These are phyloP conservation scores for Gastrodia elata DNA, from an alignment of 106 monocot species.

Conservation along the genomic window DNA sequence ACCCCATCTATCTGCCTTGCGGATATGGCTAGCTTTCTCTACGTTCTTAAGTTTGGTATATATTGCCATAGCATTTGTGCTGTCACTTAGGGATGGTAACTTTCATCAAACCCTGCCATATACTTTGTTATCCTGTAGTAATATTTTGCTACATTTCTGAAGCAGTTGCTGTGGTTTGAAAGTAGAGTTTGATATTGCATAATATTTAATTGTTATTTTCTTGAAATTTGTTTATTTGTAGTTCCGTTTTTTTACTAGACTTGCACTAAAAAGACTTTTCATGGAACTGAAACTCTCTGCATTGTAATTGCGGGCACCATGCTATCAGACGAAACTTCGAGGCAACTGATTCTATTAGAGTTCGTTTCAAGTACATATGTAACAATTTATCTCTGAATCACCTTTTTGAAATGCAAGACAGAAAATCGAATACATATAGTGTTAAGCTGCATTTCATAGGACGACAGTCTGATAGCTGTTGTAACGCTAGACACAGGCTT, in stretches of 20 bases:
- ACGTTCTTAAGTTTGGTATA: slow-evolving; percentile 80
- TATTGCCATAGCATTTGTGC: slow-evolving; percentile 53
- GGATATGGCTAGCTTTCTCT: slow-evolving; percentile 90
- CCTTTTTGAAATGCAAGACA: too few species aligned
- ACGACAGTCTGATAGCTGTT: not conserved
- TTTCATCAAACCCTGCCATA: not conserved
- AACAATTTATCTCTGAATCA: not conserved
- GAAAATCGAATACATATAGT: not conserved
- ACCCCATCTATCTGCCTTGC: slow-evolving; percentile 81
- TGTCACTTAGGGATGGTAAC: slow-evolving; percentile 83
- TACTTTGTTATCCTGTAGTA: not conserved
- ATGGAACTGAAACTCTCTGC: not conserved
- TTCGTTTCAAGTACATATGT: not conserved
- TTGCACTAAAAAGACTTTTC: not conserved
- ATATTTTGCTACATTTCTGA: not conserved
- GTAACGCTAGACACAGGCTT: not conserved
- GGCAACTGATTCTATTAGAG: not conserved
- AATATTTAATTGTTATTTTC: not conserved
- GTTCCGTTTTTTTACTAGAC: not conserved
- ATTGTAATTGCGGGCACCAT: not conserved
- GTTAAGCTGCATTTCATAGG: not conserved
- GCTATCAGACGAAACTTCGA: too few species aligned
- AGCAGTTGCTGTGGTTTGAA: not conserved
- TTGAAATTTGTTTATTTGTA: not conserved
- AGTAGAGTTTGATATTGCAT: not conserved